Conservation (phyloP, 1,284 basidiomycete species). For the Apiotrichum porosum region DNA sequence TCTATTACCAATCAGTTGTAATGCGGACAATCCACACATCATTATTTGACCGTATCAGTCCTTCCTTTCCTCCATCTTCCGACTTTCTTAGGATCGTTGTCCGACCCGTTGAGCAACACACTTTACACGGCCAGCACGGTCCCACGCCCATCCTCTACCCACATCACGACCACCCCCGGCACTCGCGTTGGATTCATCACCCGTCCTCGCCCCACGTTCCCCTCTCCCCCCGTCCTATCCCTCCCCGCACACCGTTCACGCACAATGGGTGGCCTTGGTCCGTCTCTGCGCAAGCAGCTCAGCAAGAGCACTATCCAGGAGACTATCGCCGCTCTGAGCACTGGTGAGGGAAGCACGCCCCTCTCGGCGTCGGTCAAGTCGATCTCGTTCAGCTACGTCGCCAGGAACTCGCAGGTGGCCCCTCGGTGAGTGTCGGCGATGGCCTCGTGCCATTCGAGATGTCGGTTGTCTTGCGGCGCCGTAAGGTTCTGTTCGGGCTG, state of each 20-base stretch:
- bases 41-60: too few species aligned
- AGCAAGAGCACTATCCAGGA: slow-evolving; percentile 26
- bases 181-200: too few species aligned
- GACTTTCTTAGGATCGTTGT: too few species aligned
- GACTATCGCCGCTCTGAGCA: slow-evolving; percentile 20
- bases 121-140: too few species aligned
- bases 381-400: slow-evolving; percentile 27
- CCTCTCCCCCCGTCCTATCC: not conserved
- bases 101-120: too few species aligned
- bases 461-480: too few species aligned
- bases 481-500: too few species aligned
- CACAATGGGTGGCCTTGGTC: not conserved
- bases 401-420: slow-evolving; percentile 29
- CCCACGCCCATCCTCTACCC: too few species aligned
- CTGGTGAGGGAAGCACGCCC: slow-evolving; percentile 18
- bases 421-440: slow-evolving; percentile 30
- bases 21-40: too few species aligned
- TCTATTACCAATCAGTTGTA: too few species aligned
- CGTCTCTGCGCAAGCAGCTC: slow-evolving; percentile 15
- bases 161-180: not conserved
- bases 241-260: not conserved
- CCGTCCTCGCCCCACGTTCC: not conserved
- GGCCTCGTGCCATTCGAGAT: too few species aligned
- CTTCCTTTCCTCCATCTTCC: too few species aligned
- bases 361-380: slow-evolving; percentile 24